A percentile compares a stretch with the other conserved stretches of the same genome.
Conservation (phyloP, 192 early-diverging fungal species). For the Coemansia sp. region DNA sequence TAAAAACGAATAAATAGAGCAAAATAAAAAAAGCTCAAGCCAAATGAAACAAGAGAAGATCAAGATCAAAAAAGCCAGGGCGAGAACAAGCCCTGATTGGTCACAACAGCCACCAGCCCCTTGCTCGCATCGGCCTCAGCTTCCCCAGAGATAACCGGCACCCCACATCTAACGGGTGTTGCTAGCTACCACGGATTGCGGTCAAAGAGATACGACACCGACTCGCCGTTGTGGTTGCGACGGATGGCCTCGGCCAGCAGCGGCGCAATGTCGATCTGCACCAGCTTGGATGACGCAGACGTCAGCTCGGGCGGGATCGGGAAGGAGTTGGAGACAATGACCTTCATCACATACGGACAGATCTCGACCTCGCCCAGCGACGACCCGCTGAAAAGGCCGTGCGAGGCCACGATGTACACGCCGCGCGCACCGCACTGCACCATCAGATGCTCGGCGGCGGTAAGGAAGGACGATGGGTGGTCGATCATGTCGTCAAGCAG, state of each 20-base stretch:
- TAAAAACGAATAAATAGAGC: too few relatives aligned
- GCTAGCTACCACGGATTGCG: conserved; percentile 35
- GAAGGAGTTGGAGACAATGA: conserved; percentile 91
- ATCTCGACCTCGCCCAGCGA: conserved; percentile 83
- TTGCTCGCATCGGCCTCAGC: too few relatives aligned
- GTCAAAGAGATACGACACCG: conserved; percentile 87
- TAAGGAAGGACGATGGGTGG: conserved; percentile 83
- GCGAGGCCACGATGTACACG: conserved; percentile 92
- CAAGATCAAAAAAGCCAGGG: too few relatives aligned
- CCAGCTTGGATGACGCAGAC: conserved; percentile 71
- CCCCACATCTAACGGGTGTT: not conserved
- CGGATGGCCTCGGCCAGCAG: conserved; percentile 95
- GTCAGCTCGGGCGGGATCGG: conserved; percentile 76
- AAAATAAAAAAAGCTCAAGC: too few relatives aligned
- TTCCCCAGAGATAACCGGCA: too few relatives aligned
- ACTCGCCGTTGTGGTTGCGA: conserved; percentile 92
- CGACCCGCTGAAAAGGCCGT: conserved; percentile 91
- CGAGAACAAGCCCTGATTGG: too few relatives aligned
- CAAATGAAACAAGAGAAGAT: too few relatives aligned
- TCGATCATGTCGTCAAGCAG: conserved; percentile 98
- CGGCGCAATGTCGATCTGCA: conserved; percentile 82
- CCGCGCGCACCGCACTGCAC: conserved; percentile 76
- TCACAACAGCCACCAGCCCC: too few relatives aligned
- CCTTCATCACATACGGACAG: conserved; percentile 73
- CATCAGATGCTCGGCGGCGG: conserved; percentile 88